phyloP scores from a whole-genome alignment of 345 rosid genomes.

The Tarenaya hassleriana region DNA sequence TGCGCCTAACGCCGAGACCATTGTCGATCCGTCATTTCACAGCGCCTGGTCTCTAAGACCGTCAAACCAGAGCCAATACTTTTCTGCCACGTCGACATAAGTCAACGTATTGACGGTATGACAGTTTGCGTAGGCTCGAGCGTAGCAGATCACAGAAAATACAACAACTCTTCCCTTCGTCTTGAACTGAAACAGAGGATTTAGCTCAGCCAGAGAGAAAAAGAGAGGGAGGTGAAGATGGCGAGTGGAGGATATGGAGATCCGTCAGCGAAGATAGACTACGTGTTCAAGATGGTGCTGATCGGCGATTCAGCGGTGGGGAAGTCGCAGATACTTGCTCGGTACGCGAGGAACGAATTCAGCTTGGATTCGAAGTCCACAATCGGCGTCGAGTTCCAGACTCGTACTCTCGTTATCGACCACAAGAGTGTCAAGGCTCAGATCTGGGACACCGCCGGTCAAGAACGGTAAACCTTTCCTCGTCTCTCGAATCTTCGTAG shows the following conservation, averaged over 20 bases:
- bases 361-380: constrained; percentile 88
- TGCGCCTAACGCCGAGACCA: constrained; percentile 21
- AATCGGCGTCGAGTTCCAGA: constrained; percentile 95
- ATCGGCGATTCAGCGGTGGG: constrained; percentile 97
- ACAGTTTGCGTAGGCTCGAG: constrained; percentile 12
- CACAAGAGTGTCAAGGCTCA: constrained; percentile 93
- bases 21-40: constrained; percentile 15
- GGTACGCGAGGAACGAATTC: constrained; percentile 80
- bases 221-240: constrained; percentile 31
- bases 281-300: constrained; percentile 75
- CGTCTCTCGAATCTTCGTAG: background rate
- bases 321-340: constrained; percentile 74
- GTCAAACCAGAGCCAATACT: constrained; percentile 6
- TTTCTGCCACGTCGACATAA: constrained; percentile 13
- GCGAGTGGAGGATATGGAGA: constrained; percentile 51
- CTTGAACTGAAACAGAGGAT: constrained; percentile 8
- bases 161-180: background rate
- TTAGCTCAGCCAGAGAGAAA: background rate
- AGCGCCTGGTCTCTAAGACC: constrained; percentile 10
- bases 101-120: constrained; percentile 18
- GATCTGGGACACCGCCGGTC: constrained; percentile 99
- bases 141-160: constrained; percentile 19
- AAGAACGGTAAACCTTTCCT: constrained; percentile 52
- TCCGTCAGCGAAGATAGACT: constrained; percentile 62
- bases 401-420: constrained; percentile 65